A percentile compares a stretch with the other conserved stretches of the same genome.
These are phyloP conservation scores for Amphirosellinia nigrospora DNA, from an alignment of 495 filamentous ascomycete species.

Conservation along the genomic window DNA sequence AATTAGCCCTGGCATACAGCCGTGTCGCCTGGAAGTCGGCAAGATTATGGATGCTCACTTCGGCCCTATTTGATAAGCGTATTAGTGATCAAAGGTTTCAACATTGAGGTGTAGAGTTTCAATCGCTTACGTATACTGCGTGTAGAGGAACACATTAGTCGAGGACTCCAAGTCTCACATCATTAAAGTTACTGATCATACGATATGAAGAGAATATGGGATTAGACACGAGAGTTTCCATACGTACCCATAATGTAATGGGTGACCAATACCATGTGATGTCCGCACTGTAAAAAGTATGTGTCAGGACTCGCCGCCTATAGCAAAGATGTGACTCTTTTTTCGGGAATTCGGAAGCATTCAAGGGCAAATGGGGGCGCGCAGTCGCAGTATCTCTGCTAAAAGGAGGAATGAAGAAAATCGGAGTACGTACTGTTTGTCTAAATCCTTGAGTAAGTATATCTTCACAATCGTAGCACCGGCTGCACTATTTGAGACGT, in stretches of 20 bases:
- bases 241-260: conserved; percentile 19
- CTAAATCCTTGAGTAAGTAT: conserved; percentile 23
- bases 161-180: too few relatives aligned
- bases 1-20: neutral
- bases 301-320: neutral
- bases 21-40: neutral
- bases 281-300: neutral
- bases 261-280: conserved; percentile 27
- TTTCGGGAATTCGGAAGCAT: neutral
- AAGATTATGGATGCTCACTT: conserved; percentile 10
- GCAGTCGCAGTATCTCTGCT: neutral
- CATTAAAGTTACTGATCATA: too few relatives aligned
- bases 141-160: too few relatives aligned
- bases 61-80: neutral
- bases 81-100: neutral
- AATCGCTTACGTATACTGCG: conserved; percentile 26
- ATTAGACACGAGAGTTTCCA: too few relatives aligned
- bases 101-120: neutral
- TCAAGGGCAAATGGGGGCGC: neutral
- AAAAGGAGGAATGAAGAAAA: neutral
- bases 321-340: neutral
- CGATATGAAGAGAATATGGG: too few relatives aligned
- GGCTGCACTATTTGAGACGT: conserved; percentile 18
- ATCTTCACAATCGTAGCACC: conserved; percentile 25
- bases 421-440: neutral